phyloP scores from a whole-genome alignment of 2,329 filamentous ascomycete genomes.

The Elsinoe fawcettii region DNA sequence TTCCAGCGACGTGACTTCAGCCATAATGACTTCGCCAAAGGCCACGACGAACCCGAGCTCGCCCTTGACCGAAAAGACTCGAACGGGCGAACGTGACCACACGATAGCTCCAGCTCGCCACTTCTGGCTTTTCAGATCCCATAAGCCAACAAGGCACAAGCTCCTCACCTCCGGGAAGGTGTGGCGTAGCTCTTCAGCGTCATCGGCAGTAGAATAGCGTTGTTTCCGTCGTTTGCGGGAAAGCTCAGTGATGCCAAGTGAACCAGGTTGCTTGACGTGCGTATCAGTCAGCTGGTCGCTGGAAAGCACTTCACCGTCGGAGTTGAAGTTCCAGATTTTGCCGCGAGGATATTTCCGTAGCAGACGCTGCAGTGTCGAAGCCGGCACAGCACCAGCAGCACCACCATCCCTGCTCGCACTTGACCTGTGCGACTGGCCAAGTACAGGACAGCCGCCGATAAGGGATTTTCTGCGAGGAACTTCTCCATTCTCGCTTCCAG shows the following conservation, averaged over 20 bases:
- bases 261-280: slow-evolving; percentile 2
- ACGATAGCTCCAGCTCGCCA: slow-evolving; percentile 40
- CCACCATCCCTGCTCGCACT: slow-evolving; percentile 12
- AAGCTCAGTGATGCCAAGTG: not conserved
- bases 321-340: slow-evolving; percentile 30
- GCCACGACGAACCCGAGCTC: slow-evolving; percentile 37
- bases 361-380: slow-evolving; percentile 18
- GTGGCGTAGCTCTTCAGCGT: slow-evolving; percentile 9
- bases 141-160: slow-evolving; percentile 45
- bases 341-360: slow-evolving; percentile 29
- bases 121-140: slow-evolving; percentile 38
- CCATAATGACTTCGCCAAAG: slow-evolving; percentile 38
- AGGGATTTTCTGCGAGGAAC: not conserved
- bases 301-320: slow-evolving; percentile 20
- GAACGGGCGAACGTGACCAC: slow-evolving; percentile 40
- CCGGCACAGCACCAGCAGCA: slow-evolving; percentile 3
- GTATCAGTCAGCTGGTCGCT: slow-evolving; percentile 9
- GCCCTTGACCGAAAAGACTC: slow-evolving; percentile 35
- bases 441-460: not conserved
- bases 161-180: slow-evolving; percentile 38
- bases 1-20: slow-evolving; percentile 34
- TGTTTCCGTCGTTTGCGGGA: slow-evolving; percentile 24
- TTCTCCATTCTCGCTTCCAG: slow-evolving; percentile 1
- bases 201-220: not conserved
- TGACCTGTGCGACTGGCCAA: slow-evolving; percentile 17